These are phyloP conservation scores for Tetracentron sinense DNA, from an alignment of 164 flowering plant species.

Conservation along the genomic window DNA sequence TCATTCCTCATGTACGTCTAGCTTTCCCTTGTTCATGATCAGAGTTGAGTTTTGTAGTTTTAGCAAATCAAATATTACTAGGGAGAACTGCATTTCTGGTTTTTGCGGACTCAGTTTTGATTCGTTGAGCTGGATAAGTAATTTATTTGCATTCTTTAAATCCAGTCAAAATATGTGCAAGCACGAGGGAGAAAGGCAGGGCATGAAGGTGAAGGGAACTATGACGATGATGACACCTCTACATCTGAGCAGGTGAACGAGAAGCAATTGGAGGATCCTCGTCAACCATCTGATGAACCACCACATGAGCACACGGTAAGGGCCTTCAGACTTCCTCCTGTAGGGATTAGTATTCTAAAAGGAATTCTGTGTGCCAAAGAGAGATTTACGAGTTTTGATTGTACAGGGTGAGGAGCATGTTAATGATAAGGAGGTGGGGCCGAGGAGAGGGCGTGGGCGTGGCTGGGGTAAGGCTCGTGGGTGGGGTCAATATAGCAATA, in stretches of 20 bases:
- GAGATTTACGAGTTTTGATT: not conserved
- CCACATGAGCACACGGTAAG: slow-evolving; percentile 49
- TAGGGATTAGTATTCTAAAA: too few relatives aligned
- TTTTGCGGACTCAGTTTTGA: too few relatives aligned
- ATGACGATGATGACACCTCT: slow-evolving; percentile 57
- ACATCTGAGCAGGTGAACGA: slow-evolving; percentile 54
- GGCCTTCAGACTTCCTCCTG: not conserved
- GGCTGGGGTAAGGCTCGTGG: slow-evolving; percentile 75
- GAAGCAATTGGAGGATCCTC: slow-evolving; percentile 44
- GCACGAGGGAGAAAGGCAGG: slow-evolving; percentile 48
- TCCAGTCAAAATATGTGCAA: slow-evolving; percentile 53
- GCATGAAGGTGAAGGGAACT: slow-evolving; percentile 49
- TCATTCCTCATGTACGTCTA: too few relatives aligned
- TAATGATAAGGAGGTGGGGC: slow-evolving; percentile 54
- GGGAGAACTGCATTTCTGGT: not conserved
- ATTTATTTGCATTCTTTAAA: not conserved
- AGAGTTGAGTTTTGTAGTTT: too few relatives aligned
- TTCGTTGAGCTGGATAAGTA: not conserved
- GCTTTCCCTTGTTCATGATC: too few relatives aligned
- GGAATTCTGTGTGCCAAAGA: not conserved
- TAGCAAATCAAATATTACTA: too few relatives aligned
- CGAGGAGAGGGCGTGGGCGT: slow-evolving; percentile 51
- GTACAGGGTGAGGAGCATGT: slow-evolving; percentile 55
- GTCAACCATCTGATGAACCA: slow-evolving; percentile 33
- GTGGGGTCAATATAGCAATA: slow-evolving; percentile 41